Evolutionary conservation across 495 filamentous ascomycete species (phyloP).

Genomic region (Xylaria nigripes): DNA sequence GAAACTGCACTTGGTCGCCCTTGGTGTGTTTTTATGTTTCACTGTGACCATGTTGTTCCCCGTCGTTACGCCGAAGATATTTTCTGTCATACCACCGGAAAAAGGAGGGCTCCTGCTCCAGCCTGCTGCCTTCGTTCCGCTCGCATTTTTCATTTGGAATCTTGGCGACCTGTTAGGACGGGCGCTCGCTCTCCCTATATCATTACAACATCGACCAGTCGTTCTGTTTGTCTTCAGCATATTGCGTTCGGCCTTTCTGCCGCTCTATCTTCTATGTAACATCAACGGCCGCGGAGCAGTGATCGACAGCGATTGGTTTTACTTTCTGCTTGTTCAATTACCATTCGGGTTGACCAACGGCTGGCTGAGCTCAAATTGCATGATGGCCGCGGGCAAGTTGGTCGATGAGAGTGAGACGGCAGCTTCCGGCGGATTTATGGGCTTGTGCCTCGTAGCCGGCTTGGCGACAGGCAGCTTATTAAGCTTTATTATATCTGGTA

Average conservation of each 20-base stretch:
- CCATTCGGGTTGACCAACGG: conserved; percentile 81
- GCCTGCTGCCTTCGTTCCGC: conserved; percentile 72
- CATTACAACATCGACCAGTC: conserved; percentile 52
- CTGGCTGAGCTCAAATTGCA: conserved; percentile 71
- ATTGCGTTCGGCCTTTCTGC: conserved; percentile 61
- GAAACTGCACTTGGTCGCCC: conserved; percentile 65
- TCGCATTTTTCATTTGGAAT: conserved; percentile 93
- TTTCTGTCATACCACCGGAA: conserved; percentile 54
- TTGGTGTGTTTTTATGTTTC: conserved; percentile 70
- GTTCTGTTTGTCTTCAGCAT: conserved; percentile 57
- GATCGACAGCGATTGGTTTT: conserved; percentile 76
- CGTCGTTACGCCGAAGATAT: conserved; percentile 77
- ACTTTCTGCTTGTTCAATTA: conserved; percentile 73
- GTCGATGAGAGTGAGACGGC: conserved; percentile 74
- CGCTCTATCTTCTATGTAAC: conserved; percentile 86
- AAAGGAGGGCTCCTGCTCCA: conserved; percentile 50
- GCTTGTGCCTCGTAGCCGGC: conserved; percentile 73
- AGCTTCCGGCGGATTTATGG: conserved; percentile 92
- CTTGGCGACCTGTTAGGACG: conserved; percentile 74
- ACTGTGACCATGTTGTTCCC: conserved; percentile 87
- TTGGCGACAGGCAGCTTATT: conserved; percentile 76
- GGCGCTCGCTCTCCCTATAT: conserved; percentile 52
- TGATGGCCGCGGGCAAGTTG: conserved; percentile 81
- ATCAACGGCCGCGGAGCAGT: conserved; percentile 59
- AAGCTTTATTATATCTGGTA: conserved; percentile 65